Base-by-base conservation (phyloP, 2,329 filamentous ascomycete genomes). In the Celoporthe dispersa region DNA sequence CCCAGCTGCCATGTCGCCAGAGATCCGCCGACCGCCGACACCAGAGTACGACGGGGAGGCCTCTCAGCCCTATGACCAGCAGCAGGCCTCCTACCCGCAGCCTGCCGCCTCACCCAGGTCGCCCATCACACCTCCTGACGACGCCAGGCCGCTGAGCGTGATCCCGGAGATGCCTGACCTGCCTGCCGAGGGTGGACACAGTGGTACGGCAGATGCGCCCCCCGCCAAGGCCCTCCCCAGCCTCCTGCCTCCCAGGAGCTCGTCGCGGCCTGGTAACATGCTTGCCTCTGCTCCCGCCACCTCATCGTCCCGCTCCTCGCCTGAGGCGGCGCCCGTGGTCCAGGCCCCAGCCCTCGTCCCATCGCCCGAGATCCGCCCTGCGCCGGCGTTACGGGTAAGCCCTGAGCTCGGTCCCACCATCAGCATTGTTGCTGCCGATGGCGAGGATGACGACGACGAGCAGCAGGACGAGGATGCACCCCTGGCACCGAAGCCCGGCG, bases 41-140 rank as follows among this genome's bases (percentile, higher is more conserved):
- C 84, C 85, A 22, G 84, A 86, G 60, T 85, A 86, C 69, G 81
- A 81, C 53, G 80, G 80, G 28, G 78, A 81, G 35, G 44, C 16
- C 1, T 48, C 44, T 19, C 64, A 9, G 1, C 22, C 53, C 11
- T 35, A 48, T 12, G 65, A 35, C 35, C 19, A 31, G 35, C 60
- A 48, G 44, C 19, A 31, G 35, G 35, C 33, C 25, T 28, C 28
- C 55, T 22, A 39, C 61, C 83, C 83, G 2, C 84, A 61, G 57
- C 60, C 60, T 7, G 25, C 84, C 5, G 76, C 81, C 2, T 85
- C 84, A 9, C 84, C 84, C 8, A 81, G 81, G 14, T 80, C 83
- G 3, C 85, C 84, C 3, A 80, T 82, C 1, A 81, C 82, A 55
- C 78, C 81, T 14, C 76, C 74, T 12, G 69, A 51, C 19, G 74